phyloP scores from a whole-genome alignment of 176 grass and related monocot species.

The Lolium rigidum region DNA sequence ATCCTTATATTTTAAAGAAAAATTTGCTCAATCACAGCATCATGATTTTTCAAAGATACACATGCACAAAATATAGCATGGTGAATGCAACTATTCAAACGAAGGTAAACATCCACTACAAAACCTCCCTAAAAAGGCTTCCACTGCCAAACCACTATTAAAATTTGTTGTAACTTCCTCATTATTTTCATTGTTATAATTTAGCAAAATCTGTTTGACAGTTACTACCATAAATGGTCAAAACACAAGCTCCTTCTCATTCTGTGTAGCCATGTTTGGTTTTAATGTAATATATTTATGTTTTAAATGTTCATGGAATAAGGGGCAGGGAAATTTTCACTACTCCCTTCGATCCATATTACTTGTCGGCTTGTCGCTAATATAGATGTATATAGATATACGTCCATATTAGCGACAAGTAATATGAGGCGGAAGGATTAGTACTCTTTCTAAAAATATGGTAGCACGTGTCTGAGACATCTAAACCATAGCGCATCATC shows the following conservation, averaged over 20 bases:
- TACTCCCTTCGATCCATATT: too few species aligned
- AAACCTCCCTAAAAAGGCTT: neutral
- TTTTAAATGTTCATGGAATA: neutral
- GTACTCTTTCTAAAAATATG: too few species aligned
- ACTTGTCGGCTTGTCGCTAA: too few species aligned
- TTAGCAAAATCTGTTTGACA: neutral
- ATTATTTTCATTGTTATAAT: neutral
- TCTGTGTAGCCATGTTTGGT: neutral
- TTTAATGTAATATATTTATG: conserved; percentile 2
- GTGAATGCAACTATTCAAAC: neutral
- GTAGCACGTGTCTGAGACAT: too few species aligned
- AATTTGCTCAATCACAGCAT: neutral
- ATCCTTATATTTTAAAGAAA: neutral
- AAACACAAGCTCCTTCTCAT: neutral
- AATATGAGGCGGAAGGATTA: too few species aligned
- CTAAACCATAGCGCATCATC: too few species aligned
- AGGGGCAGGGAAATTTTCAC: neutral
- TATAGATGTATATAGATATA: too few species aligned
- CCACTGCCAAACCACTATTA: neutral
- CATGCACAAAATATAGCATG: neutral
- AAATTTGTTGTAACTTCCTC: neutral
- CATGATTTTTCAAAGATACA: neutral
- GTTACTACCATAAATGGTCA: neutral
- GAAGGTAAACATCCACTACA: neutral
- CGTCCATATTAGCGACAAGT: too few species aligned